Evolutionary conservation across 2,329 filamentous ascomycete genomes (phyloP), one percentile per base, ranked within the genome.

Genomic region (Fusarium penzigii): DNA sequence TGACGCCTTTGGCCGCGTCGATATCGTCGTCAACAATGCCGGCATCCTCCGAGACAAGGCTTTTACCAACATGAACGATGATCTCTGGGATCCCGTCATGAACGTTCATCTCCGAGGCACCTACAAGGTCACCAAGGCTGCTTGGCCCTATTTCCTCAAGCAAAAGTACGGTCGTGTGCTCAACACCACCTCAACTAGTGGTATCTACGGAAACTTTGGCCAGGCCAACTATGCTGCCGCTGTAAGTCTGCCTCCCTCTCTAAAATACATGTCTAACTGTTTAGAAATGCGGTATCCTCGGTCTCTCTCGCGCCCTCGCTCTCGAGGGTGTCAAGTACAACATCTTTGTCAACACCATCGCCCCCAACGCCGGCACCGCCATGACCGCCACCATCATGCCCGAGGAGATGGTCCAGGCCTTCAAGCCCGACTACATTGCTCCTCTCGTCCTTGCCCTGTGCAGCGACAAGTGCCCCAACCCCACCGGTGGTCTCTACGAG

Each of bases 201-300:
- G 94, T 75, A 96, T 99, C 73, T 99, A 99, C 72, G 94, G 94
- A 65, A 99, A 97, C 83, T 99, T 99, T 71, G 94, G 94, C 58
- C 94, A 99, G 76, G 90, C 93, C 67, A 99, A 99, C 82, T 99
- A 99, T 74, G 84, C 94, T 57, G 90, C 93, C 53, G 90, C 90
- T 52, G 86, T 89, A 82, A 78, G 86, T 80, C 39, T 2, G 41
- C 2, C 16, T 13, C 17, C 14, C 14, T 44, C 54, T 39, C 48
- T 17, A 3, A 54, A 13, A 11, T 16, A 25, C 36, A 17, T 17
- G 20, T 9, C 65, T 69, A 42, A 67, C 48, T 32, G 45, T n/a
- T 29, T 60, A 89, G 86, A 94, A 94, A 86, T 83, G 84, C 63
- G 94, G 90, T 75, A 97, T 99, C 61, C 87, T 99, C 40, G 94